Conservation (phyloP, 495 filamentous ascomycete species). For the Jackrogersella multiformis region DNA sequence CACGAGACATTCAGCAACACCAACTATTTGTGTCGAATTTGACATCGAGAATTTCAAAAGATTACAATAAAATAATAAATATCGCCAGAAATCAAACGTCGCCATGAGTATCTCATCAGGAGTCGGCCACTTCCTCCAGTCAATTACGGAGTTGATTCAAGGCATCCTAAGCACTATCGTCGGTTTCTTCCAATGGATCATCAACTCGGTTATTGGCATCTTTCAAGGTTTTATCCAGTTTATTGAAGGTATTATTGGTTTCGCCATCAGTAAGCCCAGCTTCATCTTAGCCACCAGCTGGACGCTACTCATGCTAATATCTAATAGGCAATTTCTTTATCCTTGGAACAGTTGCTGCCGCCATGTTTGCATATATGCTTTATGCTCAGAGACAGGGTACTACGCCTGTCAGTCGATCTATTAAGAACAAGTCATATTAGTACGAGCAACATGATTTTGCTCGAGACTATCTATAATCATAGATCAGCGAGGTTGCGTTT, state of each 20-base stretch:
- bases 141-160: conserved; percentile 49
- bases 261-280: conserved; percentile 51
- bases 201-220: conserved; percentile 48
- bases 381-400: conserved; percentile 51
- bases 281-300: background rate
- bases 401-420: conserved; percentile 25
- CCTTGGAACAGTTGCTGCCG: conserved; percentile 57
- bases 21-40: background rate
- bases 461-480: background rate
- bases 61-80: too few species aligned
- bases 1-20: background rate
- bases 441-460: background rate
- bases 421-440: conserved; percentile 29
- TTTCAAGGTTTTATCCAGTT: conserved; percentile 44
- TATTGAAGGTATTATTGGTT: conserved; percentile 52
- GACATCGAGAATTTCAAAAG: background rate
- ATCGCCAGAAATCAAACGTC: too few species aligned
- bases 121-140: conserved; percentile 45
- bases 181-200: conserved; percentile 47
- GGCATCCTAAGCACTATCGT: conserved; percentile 37
- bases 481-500: background rate
- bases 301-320: background rate
- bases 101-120: conserved; percentile 51
- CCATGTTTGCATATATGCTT: conserved; percentile 52
- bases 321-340: conserved; percentile 60